phyloP scores from a whole-genome alignment of 2,329 filamentous ascomycete genomes.

The Chaetoscypha palmicola region DNA sequence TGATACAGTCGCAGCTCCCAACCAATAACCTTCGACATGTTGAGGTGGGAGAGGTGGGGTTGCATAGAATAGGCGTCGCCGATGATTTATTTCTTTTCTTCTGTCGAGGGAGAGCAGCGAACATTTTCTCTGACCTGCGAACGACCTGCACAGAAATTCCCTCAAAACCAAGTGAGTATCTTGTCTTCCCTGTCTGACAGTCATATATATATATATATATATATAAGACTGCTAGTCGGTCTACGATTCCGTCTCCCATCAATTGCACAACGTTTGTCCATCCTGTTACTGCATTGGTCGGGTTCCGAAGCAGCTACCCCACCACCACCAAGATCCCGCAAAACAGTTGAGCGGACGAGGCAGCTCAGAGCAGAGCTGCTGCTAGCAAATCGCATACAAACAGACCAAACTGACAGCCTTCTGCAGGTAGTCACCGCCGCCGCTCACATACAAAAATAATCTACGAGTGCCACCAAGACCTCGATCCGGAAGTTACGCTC shows the following conservation, averaged over 20 bases:
- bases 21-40: too few species aligned
- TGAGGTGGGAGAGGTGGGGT: too few species aligned
- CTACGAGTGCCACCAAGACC: too few species aligned
- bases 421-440: too few species aligned
- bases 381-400: too few species aligned
- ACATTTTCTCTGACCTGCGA: constrained; percentile 1
- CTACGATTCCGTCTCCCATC: neutral
- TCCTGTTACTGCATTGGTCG: neutral
- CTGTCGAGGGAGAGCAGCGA: neutral
- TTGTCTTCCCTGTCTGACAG: neutral
- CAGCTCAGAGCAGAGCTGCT: too few species aligned
- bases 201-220: neutral
- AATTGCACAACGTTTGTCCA: neutral
- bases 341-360: constrained; percentile 6
- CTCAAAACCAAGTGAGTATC: constrained; percentile 10
- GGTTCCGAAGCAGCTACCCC: constrained; percentile 2
- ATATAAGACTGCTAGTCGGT: neutral
- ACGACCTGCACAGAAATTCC: constrained; percentile 5
- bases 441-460: too few species aligned
- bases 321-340: constrained; percentile 10
- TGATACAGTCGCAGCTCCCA: too few species aligned
- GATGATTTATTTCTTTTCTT: too few species aligned
- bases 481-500: neutral
- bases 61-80: too few species aligned
- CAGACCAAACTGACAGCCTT: too few species aligned